Evolutionary conservation across 805 yeast species (phyloP), one percentile per base, ranked within the genome.

Genomic region (Candida montana): DNA sequence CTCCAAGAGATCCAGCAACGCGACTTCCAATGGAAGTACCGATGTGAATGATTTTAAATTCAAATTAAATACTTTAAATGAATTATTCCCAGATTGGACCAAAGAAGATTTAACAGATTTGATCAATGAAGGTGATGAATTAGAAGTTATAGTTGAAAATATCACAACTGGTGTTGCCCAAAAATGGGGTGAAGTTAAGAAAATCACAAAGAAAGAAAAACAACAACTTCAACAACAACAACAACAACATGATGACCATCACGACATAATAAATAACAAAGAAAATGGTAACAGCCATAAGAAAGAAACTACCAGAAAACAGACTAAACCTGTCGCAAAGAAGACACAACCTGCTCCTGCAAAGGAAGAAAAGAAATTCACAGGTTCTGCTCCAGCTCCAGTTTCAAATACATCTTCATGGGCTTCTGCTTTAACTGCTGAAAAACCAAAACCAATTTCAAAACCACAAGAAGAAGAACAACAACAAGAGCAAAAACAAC

Each of bases 1-100:
- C 48, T 68, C 69, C 50, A 74, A 69, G 59, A 68, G 67, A 61
- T 63, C 62, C 54, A 63, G 59, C 48, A 57, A 44, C 7, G 24
- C 48, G 12, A 39, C 47, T 11, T 16, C n/a, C 13, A 19, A 20
- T 21, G 62, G 60, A 37, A 57, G 52, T 41, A 56, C 64, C 32
- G 68, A 61, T 37, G 45, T 57, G 34, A 61, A 61, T 32, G 68
- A 61, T 37, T 46, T 57, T 35, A 61, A 61, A 44, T 53, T 53
- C 41, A 68, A 74, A 59, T 68, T 77, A 45, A 64, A 64, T 40
- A 77, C 84, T 29, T 75, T 91, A 53, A 63, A 72, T 38, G 98
- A 91, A 65, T 72, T 93, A 70, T 90, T 93, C 68, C 95, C 97
- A 33, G 96, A 86, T 59, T 93, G 99, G 99, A 75, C 85, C 36